Percentiles rank a stretch among this genome's conserved stretches.
Conservation (phyloP, 2,329 filamentous ascomycete genomes). For the Penicillium expansum region DNA sequence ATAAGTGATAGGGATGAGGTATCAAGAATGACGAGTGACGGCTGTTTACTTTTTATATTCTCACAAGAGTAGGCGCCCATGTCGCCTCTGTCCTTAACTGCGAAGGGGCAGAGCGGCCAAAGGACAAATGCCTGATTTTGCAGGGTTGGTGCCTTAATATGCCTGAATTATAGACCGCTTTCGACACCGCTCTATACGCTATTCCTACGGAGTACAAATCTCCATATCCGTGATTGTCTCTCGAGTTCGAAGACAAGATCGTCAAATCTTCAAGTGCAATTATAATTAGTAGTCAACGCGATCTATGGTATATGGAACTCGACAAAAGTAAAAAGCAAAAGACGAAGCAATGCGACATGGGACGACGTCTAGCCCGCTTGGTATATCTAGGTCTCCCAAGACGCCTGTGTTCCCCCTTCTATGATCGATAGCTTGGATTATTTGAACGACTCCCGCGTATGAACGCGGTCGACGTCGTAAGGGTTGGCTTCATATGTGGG, state of each 20-base stretch:
- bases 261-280: not conserved
- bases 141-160: too few species aligned
- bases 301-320: not conserved
- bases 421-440: not conserved
- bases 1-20: not conserved
- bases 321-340: not conserved
- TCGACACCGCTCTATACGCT: too few species aligned
- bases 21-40: not conserved
- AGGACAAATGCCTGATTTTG: too few species aligned
- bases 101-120: too few species aligned
- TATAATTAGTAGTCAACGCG: slow-evolving; percentile 3
- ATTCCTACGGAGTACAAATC: too few species aligned
- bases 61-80: not conserved
- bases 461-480: slow-evolving; percentile 18
- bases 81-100: not conserved
- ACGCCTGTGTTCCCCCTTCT: not conserved
- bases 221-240: too few species aligned
- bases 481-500: slow-evolving; percentile 22
- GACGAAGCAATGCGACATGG: not conserved
- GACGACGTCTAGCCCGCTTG: too few species aligned
- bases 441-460: slow-evolving; percentile 23
- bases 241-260: not conserved
- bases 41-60: not conserved
- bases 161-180: too few species aligned
- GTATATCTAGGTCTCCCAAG: too few species aligned